A percentile compares a stretch with the other conserved stretches of the same genome.
Conservation (phyloP, 2,329 filamentous ascomycete species). For the Monosporascus cannonballus region DNA sequence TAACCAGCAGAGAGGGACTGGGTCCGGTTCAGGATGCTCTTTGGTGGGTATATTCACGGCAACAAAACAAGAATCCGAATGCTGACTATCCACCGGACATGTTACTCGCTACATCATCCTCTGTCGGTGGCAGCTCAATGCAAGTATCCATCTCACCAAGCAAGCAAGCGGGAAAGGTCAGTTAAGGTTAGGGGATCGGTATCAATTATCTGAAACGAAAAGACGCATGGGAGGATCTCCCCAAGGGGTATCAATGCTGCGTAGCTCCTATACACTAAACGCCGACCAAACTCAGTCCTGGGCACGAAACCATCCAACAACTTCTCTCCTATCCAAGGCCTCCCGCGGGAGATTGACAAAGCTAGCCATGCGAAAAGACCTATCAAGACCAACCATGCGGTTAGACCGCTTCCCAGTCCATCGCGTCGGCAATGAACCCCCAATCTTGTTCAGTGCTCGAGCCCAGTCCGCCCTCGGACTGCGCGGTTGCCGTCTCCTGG, state of each 20-base stretch:
- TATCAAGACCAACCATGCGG: background rate
- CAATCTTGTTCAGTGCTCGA: constrained; percentile 35
- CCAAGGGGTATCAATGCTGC: constrained; percentile 2
- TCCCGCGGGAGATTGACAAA: background rate
- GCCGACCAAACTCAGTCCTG: background rate
- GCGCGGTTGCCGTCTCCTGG: constrained; percentile 9
- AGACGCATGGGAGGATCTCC: background rate
- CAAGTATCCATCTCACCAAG: too few relatives aligned
- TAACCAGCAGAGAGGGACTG: too few relatives aligned
- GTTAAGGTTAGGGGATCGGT: background rate
- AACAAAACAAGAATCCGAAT: too few relatives aligned
- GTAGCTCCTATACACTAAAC: constrained; percentile 1
- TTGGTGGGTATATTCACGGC: too few relatives aligned
- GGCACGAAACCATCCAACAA: background rate
- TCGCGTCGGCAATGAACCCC: constrained; percentile 54
- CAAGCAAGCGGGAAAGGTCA: too few relatives aligned
- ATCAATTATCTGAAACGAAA: background rate
- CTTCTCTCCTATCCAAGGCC: background rate
- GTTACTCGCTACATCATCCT: too few relatives aligned
- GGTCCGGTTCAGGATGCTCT: too few relatives aligned
- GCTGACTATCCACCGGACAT: too few relatives aligned
- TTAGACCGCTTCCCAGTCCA: constrained; percentile 48
- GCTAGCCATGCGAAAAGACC: background rate
- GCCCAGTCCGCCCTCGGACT: constrained; percentile 9
- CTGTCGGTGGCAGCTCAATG: too few relatives aligned